These are phyloP conservation scores for Raphidocelis subcapitata DNA, from an alignment of 139 green algal genomes.

Conservation along the genomic window DNA sequence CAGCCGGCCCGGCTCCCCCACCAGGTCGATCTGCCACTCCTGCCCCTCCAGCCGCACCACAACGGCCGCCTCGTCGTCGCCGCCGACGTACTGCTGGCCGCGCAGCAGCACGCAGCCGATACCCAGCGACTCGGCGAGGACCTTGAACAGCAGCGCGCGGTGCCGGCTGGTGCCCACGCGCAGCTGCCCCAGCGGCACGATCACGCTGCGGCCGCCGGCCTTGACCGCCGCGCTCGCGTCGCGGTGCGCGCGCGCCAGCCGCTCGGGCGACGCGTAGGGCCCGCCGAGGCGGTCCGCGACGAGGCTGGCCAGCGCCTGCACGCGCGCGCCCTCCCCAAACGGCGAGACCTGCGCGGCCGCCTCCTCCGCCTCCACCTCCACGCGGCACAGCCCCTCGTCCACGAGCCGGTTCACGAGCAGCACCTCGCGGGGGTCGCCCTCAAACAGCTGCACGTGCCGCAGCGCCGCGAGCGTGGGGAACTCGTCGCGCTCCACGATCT, in stretches of 20 bases:
- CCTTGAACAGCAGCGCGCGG: slow-evolving; percentile 87
- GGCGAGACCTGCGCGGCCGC: not conserved
- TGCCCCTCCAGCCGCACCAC: slow-evolving; percentile 36
- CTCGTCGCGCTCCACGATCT: slow-evolving; percentile 22
- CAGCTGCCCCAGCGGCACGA: slow-evolving; percentile 66
- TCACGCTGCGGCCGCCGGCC: slow-evolving; percentile 28
- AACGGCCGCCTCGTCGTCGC: slow-evolving; percentile 33
- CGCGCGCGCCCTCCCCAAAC: not conserved
- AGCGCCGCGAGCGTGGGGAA: slow-evolving; percentile 51
- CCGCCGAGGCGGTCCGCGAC: slow-evolving; percentile 53
- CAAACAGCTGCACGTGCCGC: slow-evolving; percentile 9
- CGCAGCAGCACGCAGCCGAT: slow-evolving; percentile 62
- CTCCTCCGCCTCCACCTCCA: slow-evolving; percentile 6
- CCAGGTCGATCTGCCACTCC: slow-evolving; percentile 56
- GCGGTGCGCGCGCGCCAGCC: not conserved
- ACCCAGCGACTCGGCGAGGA: slow-evolving; percentile 64
- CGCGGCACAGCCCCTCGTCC: slow-evolving; percentile 30
- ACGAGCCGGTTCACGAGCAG: slow-evolving; percentile 47
- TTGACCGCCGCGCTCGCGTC: slow-evolving; percentile 20
- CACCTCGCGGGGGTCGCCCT: slow-evolving; percentile 39
- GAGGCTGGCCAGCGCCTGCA: slow-evolving; percentile 49
- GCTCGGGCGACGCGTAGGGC: not conserved
- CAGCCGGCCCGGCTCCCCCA: slow-evolving; percentile 44
- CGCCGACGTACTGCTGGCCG: slow-evolving; percentile 26
- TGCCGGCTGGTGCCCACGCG: slow-evolving; percentile 60